A percentile compares a stretch with the other conserved stretches of the same genome.
Conservation (phyloP, 2,329 filamentous ascomycete species). For the Botrytis cinerea region DNA sequence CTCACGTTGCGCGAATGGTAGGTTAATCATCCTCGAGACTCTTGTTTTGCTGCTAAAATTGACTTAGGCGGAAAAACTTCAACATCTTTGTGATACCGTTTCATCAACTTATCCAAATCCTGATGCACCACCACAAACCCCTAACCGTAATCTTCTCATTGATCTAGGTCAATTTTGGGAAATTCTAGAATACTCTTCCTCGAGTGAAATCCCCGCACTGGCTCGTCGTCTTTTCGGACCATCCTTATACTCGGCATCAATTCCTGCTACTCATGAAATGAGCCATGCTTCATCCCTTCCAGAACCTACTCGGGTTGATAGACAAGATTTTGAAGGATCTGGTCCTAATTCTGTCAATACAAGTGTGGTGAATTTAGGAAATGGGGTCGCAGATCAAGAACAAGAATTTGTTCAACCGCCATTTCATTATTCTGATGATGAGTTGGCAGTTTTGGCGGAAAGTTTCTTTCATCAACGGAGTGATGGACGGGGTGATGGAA, state of each 20-base stretch:
- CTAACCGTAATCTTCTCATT: conserved; percentile 45
- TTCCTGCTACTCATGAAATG: conserved; percentile 42
- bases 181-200: conserved; percentile 50
- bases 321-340: conserved; percentile 28
- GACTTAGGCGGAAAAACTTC: conserved; percentile 47
- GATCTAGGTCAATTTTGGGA: conserved; percentile 52
- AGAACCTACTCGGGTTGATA: conserved; percentile 46
- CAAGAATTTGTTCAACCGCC: conserved; percentile 14
- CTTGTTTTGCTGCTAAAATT: not conserved
- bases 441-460: conserved; percentile 49
- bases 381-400: conserved; percentile 28
- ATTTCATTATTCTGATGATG: conserved; percentile 44
- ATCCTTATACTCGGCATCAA: conserved; percentile 42
- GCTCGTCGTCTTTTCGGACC: conserved; percentile 47
- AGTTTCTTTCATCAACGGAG: conserved; percentile 50
- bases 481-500: conserved; percentile 37
- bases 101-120: conserved; percentile 46
- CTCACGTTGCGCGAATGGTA: conserved; percentile 49
- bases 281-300: conserved; percentile 48
- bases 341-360: conserved; percentile 36
- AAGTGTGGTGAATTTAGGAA: conserved; percentile 16
- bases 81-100: conserved; percentile 48
- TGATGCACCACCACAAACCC: conserved; percentile 37
- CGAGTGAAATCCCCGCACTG: conserved; percentile 43
- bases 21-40: conserved; percentile 11